Evolutionary conservation across 2,329 filamentous ascomycete species (phyloP), one percentile per base, ranked within the genome.

Genomic region (Trichothecium roseum): DNA sequence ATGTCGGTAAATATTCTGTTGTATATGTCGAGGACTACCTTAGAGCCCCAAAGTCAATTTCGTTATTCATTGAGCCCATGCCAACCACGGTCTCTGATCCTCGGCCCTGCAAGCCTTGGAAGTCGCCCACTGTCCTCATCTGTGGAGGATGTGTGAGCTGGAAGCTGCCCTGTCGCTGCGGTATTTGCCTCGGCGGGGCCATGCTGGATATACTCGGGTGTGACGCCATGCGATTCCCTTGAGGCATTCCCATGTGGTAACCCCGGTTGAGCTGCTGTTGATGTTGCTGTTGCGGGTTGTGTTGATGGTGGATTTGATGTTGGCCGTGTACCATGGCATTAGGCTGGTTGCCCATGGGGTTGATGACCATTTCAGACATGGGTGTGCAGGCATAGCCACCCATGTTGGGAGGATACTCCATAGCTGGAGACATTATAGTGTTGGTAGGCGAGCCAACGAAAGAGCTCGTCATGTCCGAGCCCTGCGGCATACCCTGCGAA

Each of bases 301-400:
- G 33, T 52, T 43, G 6, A 42, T 43, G 12, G 42, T 47, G 7
- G 47, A 37, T 4, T 42, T 41, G 18, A 40, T 46, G 28, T 48
- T 42, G 18, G 46, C 41, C 17, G 40, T 40, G 13, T 54, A 49
- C 7, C 46, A 44, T 33, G 55, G 57, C 28, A 14, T 38, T 34
- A 9, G 27, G 32, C 28, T 37, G 38, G 24, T 38, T 51, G 20
- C 60, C 58, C 35, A 73, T 54, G 1, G 66, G 64, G 26, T 59
- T 70, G 59, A 74, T 69, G 28, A 69, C 61, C 52, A 75, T 67
- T 7, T 75, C 71, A 2, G 66, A 54, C 42, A 75, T 69, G 8
- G 66, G 53, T 15, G 56, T 60, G 24, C 51, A 59, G 34, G 43
- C 44, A 18, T 66, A 75, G 3, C 65, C 63, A 27, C 54, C 53